Evolutionary conservation across 2,329 filamentous ascomycete species (phyloP), one percentile per base, ranked within the genome.

Genomic region (Fusarium sp.): DNA sequence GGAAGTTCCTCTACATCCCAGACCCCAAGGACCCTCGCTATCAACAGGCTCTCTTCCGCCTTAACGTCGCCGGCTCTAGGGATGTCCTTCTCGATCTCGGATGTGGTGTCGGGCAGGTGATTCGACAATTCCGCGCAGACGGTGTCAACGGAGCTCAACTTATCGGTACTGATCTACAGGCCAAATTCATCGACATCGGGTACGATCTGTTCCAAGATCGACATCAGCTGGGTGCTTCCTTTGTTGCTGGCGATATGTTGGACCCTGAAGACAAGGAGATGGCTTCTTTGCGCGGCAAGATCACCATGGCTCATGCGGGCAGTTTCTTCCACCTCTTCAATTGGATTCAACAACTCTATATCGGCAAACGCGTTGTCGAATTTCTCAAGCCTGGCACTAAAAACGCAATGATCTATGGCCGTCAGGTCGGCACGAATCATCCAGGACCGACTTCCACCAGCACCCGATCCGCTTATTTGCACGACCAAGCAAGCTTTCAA

Each of bases 151-250:
- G 82, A 8, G 75, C 79, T 18, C 82, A 83, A 47, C 76, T 89
- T n/a, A 84, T 83, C 62, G 86, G 85, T 20, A 79, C 81, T 6
- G 86, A 88, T 65, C 66, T 86, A 5, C 80, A 84, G 45, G 70
- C 80, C 22, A 79, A 79, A n/a, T 87, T 89, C 69, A 81, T 89
- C 55, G 82, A 87, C 13, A 76, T 87, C n/a, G 88, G 88, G 29
- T 89, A 90, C 75, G 87, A 90, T 57, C 81, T 92, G 22, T 92
- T 92, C 78, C 82, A 84, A 47, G 90, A 91, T 65, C 82, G 83
- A 27, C 74, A 79, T n/a, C 80, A 59, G 34, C 77, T 88, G 8
- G 79, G 79, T 22, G 81, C 82, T 3, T 80, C 79, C 3, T 88
- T 89, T 66, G 77, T 89, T 30, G 73, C 81, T 5, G 87, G 85